Conservation (phyloP, 176 grass and related monocot species). For the Saccharum officinarum region DNA sequence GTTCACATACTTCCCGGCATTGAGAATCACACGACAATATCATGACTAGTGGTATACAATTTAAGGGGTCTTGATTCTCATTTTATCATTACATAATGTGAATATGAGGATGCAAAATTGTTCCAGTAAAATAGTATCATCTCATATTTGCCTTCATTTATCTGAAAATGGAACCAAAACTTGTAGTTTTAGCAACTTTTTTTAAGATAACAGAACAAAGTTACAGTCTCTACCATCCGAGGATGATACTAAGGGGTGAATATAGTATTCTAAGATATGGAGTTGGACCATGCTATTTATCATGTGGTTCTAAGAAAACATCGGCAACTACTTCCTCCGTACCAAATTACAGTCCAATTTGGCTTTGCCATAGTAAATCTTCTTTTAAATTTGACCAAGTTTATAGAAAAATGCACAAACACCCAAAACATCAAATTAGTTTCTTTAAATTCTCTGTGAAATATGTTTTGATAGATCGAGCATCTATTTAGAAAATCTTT, state of each 20-base stretch:
- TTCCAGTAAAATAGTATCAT: not conserved
- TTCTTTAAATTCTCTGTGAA: not conserved
- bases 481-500: too few relatives aligned
- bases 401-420: not conserved
- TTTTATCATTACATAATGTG: not conserved
- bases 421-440: not conserved
- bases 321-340: not conserved
- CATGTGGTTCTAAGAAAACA: not conserved
- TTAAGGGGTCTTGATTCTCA: not conserved
- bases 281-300: not conserved
- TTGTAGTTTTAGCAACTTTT: not conserved
- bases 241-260: not conserved
- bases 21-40: not conserved
- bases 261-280: not conserved
- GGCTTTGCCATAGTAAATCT: not conserved
- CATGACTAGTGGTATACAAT: too few relatives aligned
- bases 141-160: not conserved
- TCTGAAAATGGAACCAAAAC: not conserved
- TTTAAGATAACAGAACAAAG: too few relatives aligned
- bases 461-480: not conserved
- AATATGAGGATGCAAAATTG: not conserved
- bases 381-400: not conserved
- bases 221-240: too few relatives aligned
- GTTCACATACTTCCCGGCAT: not conserved
- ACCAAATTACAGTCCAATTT: not conserved